Conservation (phyloP, 768 basidiomycete genomes). For the Mycena epipterygia region DNA sequence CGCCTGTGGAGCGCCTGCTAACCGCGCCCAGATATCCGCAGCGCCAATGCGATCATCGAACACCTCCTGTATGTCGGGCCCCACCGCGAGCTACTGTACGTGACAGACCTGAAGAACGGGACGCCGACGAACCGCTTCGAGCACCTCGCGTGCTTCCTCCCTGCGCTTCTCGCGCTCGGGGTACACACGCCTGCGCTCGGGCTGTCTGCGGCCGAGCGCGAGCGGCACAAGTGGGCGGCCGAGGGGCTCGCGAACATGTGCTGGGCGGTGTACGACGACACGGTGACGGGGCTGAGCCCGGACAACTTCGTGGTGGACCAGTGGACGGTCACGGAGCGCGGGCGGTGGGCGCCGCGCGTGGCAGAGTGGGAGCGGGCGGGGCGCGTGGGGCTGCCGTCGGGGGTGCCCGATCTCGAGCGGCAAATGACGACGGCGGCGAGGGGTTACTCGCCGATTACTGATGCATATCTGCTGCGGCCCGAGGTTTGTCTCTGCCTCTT, state of each 20-base stretch:
- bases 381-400: slow-evolving; percentile 37
- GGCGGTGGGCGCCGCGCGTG: slow-evolving; percentile 42
- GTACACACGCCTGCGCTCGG: slow-evolving; percentile 53
- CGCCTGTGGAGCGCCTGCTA: slow-evolving; percentile 49
- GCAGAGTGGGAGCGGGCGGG: slow-evolving; percentile 45
- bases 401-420: slow-evolving; percentile 30
- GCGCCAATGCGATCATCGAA: slow-evolving; percentile 61
- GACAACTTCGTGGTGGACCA: slow-evolving; percentile 48
- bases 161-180: slow-evolving; percentile 73
- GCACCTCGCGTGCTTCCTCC: slow-evolving; percentile 76
- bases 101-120: slow-evolving; percentile 58
- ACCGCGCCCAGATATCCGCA: slow-evolving; percentile 60
- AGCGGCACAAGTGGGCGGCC: slow-evolving; percentile 60
- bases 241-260: slow-evolving; percentile 62
- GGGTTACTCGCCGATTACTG: slow-evolving; percentile 44
- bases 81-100: slow-evolving; percentile 67
- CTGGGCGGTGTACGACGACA: slow-evolving; percentile 64
- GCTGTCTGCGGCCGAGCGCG: slow-evolving; percentile 40
- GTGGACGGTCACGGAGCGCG: slow-evolving; percentile 28
- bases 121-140: slow-evolving; percentile 62
- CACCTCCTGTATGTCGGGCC: slow-evolving; percentile 69
- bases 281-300: slow-evolving; percentile 63
- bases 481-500: slow-evolving; percentile 43
- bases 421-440: slow-evolving; percentile 2
- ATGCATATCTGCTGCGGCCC: slow-evolving; percentile 49